These are phyloP conservation scores for Cladochytrium replicatum DNA, from an alignment of 192 early-diverging fungal genomes.

Conservation along the genomic window DNA sequence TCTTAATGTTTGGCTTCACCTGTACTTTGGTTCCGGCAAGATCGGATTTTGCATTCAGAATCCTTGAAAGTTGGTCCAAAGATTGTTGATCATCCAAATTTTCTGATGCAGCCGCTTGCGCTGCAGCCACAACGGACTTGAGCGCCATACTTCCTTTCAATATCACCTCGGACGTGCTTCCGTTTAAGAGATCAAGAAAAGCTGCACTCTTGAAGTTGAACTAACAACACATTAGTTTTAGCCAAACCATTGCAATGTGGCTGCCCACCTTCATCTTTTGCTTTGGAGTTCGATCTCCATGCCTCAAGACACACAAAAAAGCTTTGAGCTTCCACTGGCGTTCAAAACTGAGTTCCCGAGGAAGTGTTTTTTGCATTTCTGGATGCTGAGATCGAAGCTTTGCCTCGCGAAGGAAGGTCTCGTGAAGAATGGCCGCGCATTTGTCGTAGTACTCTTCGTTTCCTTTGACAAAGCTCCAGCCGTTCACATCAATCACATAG, in stretches of 20 bases:
- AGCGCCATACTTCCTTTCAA: constrained; percentile 66
- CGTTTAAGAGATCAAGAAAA: constrained; percentile 62
- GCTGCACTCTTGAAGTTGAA: constrained; percentile 62
- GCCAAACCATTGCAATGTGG: constrained; percentile 19
- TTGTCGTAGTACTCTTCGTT: constrained; percentile 86
- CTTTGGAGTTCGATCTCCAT: constrained; percentile 95
- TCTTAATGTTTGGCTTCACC: constrained; percentile 66
- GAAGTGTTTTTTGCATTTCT: background rate
- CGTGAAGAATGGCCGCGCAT: constrained; percentile 63
- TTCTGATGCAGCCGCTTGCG: constrained; percentile 41
- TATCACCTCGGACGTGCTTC: constrained; percentile 64
- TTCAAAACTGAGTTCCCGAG: constrained; percentile 52
- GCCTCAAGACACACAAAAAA: constrained; percentile 85
- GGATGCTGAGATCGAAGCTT: constrained; percentile 11
- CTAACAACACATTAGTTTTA: constrained; percentile 20
- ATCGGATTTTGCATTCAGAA: constrained; percentile 69
- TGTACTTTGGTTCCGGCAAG: constrained; percentile 90
- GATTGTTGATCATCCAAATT: constrained; percentile 44
- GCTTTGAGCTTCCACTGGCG: constrained; percentile 89
- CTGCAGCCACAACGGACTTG: constrained; percentile 50
- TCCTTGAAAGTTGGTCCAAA: constrained; percentile 58
- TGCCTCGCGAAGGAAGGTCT: constrained; percentile 65
- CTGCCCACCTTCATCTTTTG: constrained; percentile 85
- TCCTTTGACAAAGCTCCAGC: constrained; percentile 98
- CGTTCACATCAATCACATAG: constrained; percentile 96